Base-by-base conservation (phyloP, 176 grass and related monocot genomes). In the Neostapfia colusana region DNA sequence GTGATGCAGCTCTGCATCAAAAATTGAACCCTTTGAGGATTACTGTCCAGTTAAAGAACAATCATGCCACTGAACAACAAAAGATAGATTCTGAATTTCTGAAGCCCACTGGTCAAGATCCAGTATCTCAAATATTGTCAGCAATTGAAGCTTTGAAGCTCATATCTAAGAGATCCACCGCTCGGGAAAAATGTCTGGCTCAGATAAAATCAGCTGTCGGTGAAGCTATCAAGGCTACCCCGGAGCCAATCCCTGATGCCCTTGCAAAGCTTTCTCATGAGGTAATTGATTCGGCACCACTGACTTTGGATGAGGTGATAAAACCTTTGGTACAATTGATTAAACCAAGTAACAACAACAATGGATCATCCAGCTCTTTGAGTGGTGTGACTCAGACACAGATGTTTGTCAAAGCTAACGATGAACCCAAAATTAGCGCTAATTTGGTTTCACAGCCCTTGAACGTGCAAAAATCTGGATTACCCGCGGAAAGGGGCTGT, bases 21-120 rank as follows among this genome's bases (percentile, higher is more conserved):
- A 86, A 83, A 62, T 50, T 99, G 58, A 99, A 95, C 54, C 95
- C 95, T 60, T 63, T 99, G 8, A 92, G 95, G 85, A 95, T 99
- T 81, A 86, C 78, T 78, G 87, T 89, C 77, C 83, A 90, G 31
- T 68, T 99, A 66, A 99, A 84, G 74, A 84, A 37, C 59, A 70
- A 35, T 80, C 50, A 40, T n/a, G 24, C 28, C 27, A 68, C 73
- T 46, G 67, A 79, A 25, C 44, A 46, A 16, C 68, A 90, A 16
- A n/a, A 58, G 13, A 20, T 38, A 77, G 38, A 60, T 15, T 61
- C 63, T 55, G 73, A 60, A 61, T 60, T 56, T 41, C 10, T 27
- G 48, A 80, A 69, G 44, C 38, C 57, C 43, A 61, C 41, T 64
- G 18, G 21, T 69, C 73, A 39, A 46, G 76, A 84, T 83, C 75